Conservation (phyloP, 2,329 filamentous ascomycete species). For the Neopestalotiopsis sp. region DNA sequence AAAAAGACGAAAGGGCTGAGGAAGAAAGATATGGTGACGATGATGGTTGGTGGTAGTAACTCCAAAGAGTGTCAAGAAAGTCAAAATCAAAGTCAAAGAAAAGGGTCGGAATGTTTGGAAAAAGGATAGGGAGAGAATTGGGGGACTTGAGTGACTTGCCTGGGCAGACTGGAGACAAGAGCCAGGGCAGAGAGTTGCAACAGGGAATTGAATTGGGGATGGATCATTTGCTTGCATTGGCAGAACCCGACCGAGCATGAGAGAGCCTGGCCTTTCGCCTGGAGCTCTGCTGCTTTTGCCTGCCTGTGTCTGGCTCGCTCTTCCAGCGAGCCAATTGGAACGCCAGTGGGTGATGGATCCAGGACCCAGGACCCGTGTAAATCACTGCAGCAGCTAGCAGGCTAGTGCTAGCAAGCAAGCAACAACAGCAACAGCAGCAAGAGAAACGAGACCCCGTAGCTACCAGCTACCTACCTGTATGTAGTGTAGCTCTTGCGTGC, state of each 20-base stretch:
- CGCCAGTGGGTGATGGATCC: slow-evolving; percentile 5
- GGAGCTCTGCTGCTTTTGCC: neutral
- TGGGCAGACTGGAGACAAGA: neutral
- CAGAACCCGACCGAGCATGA: neutral
- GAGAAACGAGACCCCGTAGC: neutral
- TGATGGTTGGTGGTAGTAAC: slow-evolving; percentile 8
- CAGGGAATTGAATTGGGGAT: neutral
- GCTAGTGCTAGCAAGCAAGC: neutral
- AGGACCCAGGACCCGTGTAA: slow-evolving; percentile 10
- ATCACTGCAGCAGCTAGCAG: neutral
- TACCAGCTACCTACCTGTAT: too few species aligned
- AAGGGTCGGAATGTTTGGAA: slow-evolving; percentile 15
- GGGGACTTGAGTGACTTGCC: neutral
- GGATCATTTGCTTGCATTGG: slow-evolving; percentile 9
- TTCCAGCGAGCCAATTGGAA: slow-evolving; percentile 1
- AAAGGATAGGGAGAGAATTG: slow-evolving; percentile 17
- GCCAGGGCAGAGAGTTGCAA: slow-evolving; percentile 3
- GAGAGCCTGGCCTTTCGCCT: neutral
- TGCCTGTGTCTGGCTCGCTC: neutral
- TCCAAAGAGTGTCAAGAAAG: slow-evolving; percentile 7
- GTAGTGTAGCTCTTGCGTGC: neutral
- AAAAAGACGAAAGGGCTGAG: slow-evolving; percentile 17
- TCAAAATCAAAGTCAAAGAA: slow-evolving; percentile 11
- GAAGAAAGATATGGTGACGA: slow-evolving; percentile 18
- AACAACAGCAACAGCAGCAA: neutral